Conservation (phyloP, 805 yeast genomes). For the Wickerhamomyces sydowiorum region DNA sequence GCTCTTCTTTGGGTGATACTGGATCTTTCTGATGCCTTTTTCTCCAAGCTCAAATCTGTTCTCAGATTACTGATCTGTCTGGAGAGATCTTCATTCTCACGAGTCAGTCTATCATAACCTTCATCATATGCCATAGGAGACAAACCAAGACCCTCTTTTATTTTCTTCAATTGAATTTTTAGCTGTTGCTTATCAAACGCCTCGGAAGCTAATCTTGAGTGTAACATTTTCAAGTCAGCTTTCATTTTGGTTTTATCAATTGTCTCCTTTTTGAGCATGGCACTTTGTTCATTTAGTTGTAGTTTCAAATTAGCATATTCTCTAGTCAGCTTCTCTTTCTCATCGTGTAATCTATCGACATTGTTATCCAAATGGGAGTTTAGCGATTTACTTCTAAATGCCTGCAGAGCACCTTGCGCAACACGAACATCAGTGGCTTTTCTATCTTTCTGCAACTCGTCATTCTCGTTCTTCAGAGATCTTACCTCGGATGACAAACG, state of each 20-base stretch:
- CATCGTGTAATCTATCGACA: constrained; percentile 18
- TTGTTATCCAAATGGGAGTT: constrained; percentile 15
- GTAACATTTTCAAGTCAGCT: constrained; percentile 55
- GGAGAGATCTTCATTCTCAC: constrained; percentile 25
- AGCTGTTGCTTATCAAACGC: constrained; percentile 50
- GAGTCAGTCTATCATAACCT: constrained; percentile 11
- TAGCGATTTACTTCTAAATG: constrained; percentile 15
- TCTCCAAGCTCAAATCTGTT: constrained; percentile 45
- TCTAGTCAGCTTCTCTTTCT: constrained; percentile 21
- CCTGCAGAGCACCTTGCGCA: constrained; percentile 18
- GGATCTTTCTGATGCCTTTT: constrained; percentile 43
- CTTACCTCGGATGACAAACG: constrained; percentile 21
- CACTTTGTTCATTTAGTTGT: constrained; percentile 47
- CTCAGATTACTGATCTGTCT: constrained; percentile 43
- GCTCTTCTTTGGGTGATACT: constrained; percentile 37
- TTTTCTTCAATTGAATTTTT: constrained; percentile 35
- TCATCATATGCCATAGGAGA: constrained; percentile 22
- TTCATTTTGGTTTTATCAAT: constrained; percentile 37
- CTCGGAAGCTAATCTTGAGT: constrained; percentile 61
- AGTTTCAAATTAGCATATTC: constrained; percentile 45
- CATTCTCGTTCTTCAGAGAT: constrained; percentile 28
- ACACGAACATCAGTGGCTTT: constrained; percentile 14
- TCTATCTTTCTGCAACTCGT: constrained; percentile 20
- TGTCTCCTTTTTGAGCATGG: constrained; percentile 40
- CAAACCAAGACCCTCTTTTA: constrained; percentile 18